A percentile compares a stretch with the other conserved stretches of the same genome.
Evolutionary conservation across 2,329 filamentous ascomycete genomes (phyloP).

Genomic region (Nothophaeocryptopus gaeumannii): DNA sequence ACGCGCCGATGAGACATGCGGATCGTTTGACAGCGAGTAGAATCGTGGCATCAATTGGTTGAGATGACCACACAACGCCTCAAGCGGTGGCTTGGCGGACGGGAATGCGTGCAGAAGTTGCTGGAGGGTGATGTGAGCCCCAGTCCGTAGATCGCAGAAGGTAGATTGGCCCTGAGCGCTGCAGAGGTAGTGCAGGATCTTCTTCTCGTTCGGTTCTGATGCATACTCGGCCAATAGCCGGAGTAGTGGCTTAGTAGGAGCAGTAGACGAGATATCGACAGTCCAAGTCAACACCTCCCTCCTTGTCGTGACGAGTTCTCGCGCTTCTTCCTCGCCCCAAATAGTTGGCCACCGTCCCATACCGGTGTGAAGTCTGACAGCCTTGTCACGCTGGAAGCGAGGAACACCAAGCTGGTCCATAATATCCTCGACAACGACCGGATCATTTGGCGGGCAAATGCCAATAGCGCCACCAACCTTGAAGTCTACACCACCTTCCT

Average conservation of each 20-base stretch:
- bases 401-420: slow-evolving; percentile 80
- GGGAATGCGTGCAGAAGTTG: slow-evolving; percentile 92
- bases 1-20: slow-evolving; percentile 71
- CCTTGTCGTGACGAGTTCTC: slow-evolving; percentile 84
- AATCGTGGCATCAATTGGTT: slow-evolving; percentile 94
- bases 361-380: slow-evolving; percentile 72
- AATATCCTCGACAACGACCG: slow-evolving; percentile 73
- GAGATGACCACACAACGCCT: slow-evolving; percentile 73
- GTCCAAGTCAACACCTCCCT: slow-evolving; percentile 95
- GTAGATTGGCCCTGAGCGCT: slow-evolving; percentile 85
- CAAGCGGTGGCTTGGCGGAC: slow-evolving; percentile 82
- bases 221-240: slow-evolving; percentile 84
- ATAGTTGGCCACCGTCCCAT: slow-evolving; percentile 93
- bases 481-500: slow-evolving; percentile 82
- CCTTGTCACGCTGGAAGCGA: slow-evolving; percentile 78
- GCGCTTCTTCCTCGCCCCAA: slow-evolving; percentile 85
- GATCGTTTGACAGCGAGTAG: slow-evolving; percentile 96
- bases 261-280: slow-evolving; percentile 86
- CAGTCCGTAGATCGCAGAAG: slow-evolving; percentile 90
- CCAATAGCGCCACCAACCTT: slow-evolving; percentile 95
- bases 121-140: slow-evolving; percentile 75
- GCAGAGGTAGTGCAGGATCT: slow-evolving; percentile 80
- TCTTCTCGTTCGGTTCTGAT: slow-evolving; percentile 75
- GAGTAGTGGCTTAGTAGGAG: slow-evolving; percentile 83
- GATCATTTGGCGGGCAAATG: slow-evolving; percentile 82